These are phyloP conservation scores for Ganoderma meredithae DNA, from an alignment of 1,284 basidiomycete species.

Conservation along the genomic window DNA sequence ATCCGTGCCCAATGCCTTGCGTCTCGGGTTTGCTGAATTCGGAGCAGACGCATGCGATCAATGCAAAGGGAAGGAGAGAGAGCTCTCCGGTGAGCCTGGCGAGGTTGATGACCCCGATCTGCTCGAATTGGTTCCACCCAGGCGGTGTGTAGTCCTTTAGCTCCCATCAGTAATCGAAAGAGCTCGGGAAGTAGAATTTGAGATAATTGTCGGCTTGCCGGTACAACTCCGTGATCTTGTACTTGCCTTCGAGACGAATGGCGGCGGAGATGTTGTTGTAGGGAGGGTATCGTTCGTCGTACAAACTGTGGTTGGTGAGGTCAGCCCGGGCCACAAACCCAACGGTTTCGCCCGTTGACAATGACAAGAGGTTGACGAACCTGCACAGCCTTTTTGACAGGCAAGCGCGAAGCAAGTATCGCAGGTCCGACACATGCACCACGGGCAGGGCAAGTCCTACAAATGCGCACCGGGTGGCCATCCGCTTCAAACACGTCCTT, in stretches of 20 bases:
- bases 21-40: not conserved
- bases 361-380: not conserved
- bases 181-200: constrained; percentile 6
- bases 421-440: constrained; percentile 7
- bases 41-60: not conserved
- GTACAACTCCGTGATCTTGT: constrained; percentile 8
- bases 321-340: not conserved
- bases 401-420: constrained; percentile 13
- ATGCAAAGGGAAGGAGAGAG: constrained; percentile 5
- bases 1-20: not conserved
- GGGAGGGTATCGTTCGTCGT: not conserved
- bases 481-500: constrained; percentile 11
- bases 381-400: not conserved
- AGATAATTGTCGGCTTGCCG: not conserved
- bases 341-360: not conserved
- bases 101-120: constrained; percentile 11
- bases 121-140: not conserved
- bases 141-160: not conserved
- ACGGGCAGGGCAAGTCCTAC: not conserved
- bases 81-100: not conserved
- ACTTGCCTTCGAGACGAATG: constrained; percentile 17
- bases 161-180: not conserved
- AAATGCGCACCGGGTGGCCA: not conserved
- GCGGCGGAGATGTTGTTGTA: constrained; percentile 7
- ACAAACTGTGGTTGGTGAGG: not conserved